A percentile compares a stretch with the other conserved stretches of the same genome.
phyloP scores from a whole-genome alignment of 805 yeast genomes.

The Schwanniomyces polymorphus region DNA sequence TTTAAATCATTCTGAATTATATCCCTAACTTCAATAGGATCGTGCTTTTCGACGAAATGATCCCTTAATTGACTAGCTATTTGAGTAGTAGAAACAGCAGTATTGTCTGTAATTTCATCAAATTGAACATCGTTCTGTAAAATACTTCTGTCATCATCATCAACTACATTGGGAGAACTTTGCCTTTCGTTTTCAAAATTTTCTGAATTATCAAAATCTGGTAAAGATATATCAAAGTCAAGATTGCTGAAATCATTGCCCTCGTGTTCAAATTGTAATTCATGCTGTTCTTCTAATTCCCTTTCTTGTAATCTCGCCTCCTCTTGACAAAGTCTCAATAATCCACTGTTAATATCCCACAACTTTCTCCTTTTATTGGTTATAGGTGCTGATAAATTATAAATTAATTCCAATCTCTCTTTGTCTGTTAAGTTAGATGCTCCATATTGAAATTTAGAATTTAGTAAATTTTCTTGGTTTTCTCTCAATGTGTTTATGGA shows the following conservation, averaged over 20 bases:
- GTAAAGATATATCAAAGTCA: conserved; percentile 10
- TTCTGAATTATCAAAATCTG: conserved; percentile 4
- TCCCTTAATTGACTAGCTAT: conserved; percentile 50
- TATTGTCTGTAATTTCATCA: conserved; percentile 21
- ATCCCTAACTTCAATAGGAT: conserved; percentile 31
- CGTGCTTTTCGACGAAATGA: conserved; percentile 21
- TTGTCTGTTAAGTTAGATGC: conserved; percentile 26
- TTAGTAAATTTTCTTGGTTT: conserved; percentile 26
- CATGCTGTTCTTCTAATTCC: conserved; percentile 18
- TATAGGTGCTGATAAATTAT: conserved; percentile 32
- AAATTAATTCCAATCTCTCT: conserved; percentile 34
- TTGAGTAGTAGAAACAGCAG: conserved; percentile 51
- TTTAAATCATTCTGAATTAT: conserved; percentile 39
- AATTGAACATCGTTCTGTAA: conserved; percentile 13
- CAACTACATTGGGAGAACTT: neutral
- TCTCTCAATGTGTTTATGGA: conserved; percentile 31
- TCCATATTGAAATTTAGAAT: conserved; percentile 18
- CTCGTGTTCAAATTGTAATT: conserved; percentile 20
- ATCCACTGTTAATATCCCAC: conserved; percentile 29
- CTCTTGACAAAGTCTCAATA: conserved; percentile 27
- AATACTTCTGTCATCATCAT: neutral
- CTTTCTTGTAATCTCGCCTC: conserved; percentile 20
- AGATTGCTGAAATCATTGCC: conserved; percentile 8
- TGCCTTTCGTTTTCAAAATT: conserved; percentile 2
- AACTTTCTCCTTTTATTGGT: conserved; percentile 27